phyloP scores from a whole-genome alignment of 805 yeast genomes.

The Pichia sporocuriosa region DNA sequence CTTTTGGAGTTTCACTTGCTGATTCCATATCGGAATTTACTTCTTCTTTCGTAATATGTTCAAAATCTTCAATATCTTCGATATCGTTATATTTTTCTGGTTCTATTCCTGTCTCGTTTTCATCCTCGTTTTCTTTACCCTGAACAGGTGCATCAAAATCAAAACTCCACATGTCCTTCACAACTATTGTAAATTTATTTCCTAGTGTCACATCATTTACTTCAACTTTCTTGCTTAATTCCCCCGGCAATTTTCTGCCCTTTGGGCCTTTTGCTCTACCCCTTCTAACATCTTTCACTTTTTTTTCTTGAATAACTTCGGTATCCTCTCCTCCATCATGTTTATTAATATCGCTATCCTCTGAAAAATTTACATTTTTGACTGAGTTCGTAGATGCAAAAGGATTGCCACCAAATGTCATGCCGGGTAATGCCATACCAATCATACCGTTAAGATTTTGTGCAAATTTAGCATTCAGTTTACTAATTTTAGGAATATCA shows the following conservation, averaged over 20 bases:
- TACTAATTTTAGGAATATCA: conserved; percentile 9
- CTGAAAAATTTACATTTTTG: conserved; percentile 8
- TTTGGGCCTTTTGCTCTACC: conserved; percentile 67
- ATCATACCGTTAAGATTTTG: conserved; percentile 55
- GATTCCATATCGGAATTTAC: not conserved
- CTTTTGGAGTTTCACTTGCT: not conserved
- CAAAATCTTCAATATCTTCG: not conserved
- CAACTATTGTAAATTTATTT: conserved; percentile 28
- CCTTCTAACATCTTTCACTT: conserved; percentile 33
- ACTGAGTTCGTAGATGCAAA: conserved; percentile 12
- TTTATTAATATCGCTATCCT: too few species aligned
- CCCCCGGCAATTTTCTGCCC: conserved; percentile 61
- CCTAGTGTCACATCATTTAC: conserved; percentile 30
- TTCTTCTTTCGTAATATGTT: not conserved
- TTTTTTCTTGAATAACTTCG: conserved; percentile 3
- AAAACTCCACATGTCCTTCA: conserved; percentile 35
- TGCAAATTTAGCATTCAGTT: conserved; percentile 40
- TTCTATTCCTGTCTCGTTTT: not conserved
- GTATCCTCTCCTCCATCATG: not conserved
- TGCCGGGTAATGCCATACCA: conserved; percentile 47
- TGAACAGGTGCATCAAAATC: conserved; percentile 8
- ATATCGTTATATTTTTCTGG: too few species aligned
- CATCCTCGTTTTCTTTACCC: not conserved
- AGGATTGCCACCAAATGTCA: conserved; percentile 25
- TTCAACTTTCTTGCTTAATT: conserved; percentile 39